Percentiles rank a stretch among this genome's conserved stretches.
Evolutionary conservation across 1,284 basidiomycete species (phyloP).

Genomic region (Irpex lacteus): DNA sequence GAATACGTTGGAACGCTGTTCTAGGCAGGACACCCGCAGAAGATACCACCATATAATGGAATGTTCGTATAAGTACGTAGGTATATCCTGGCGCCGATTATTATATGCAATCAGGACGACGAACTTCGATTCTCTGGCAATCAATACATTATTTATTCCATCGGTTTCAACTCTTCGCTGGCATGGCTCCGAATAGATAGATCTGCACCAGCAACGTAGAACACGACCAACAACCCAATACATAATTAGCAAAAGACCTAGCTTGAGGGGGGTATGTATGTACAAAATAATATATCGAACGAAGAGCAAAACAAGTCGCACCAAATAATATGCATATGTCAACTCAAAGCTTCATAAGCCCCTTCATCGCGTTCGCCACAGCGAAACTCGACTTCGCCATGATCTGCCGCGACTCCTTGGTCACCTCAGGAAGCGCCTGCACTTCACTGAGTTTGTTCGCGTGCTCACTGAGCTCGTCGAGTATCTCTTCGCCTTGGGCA

Average conservation of each 20-base stretch:
- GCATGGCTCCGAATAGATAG: no score
- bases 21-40: no score
- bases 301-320: neutral
- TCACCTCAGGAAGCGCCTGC: constrained; percentile 73
- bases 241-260: neutral
- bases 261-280: neutral
- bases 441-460: constrained; percentile 92
- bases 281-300: constrained; percentile 6
- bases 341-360: constrained; percentile 67
- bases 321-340: neutral
- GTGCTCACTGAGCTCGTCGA: constrained; percentile 85
- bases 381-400: constrained; percentile 95
- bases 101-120: no score
- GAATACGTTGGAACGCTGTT: no score
- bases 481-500: constrained; percentile 72
- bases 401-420: constrained; percentile 84
- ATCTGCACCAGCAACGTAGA: no score
- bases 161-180: no score
- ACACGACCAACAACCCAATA: neutral
- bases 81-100: no score
- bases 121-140: no score
- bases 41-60: neutral
- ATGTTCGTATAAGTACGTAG: no score
- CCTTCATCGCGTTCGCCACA: constrained; percentile 91
- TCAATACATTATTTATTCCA: no score